Evolutionary conservation across 805 yeast species (phyloP).

Genomic region (Millerozyma miso): DNA sequence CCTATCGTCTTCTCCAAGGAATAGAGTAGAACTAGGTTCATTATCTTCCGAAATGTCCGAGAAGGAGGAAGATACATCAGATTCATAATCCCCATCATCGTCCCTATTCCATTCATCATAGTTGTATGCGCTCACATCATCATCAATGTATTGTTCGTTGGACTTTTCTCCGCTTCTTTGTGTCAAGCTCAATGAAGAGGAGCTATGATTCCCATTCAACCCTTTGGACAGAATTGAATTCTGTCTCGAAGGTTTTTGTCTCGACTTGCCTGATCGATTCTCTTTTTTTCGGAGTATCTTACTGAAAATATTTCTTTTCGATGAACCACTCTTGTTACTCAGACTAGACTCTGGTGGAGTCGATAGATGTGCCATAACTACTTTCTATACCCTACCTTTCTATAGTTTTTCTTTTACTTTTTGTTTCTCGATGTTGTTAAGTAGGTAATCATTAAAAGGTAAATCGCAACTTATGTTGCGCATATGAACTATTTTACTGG

Average conservation of each 20-base stretch:
- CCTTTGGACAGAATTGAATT: neutral
- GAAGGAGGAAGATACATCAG: neutral
- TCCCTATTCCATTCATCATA: constrained; percentile 19
- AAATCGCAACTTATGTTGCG: neutral
- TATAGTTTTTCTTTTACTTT: too few relatives aligned
- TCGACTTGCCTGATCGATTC: neutral
- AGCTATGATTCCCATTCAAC: neutral
- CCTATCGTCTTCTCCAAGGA: constrained; percentile 5
- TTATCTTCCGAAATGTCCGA: neutral
- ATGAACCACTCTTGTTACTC: neutral
- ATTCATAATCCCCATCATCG: constrained; percentile 5
- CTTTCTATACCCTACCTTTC: too few relatives aligned
- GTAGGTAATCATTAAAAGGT: too few relatives aligned
- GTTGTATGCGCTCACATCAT: constrained; percentile 21
- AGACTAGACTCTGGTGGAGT: constrained; percentile 3
- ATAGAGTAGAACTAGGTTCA: neutral
- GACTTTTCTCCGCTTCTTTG: neutral
- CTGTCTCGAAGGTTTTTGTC: neutral
- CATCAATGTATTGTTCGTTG: constrained; percentile 13
- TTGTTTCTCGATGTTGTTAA: too few relatives aligned
- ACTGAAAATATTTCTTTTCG: constrained; percentile 1
- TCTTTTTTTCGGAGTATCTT: neutral
- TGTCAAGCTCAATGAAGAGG: neutral
- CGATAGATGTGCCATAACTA: constrained; percentile 3
- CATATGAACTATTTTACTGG: too few relatives aligned